Conservation (phyloP, 805 yeast genomes). For the Saccharomycopsis guyanensis region DNA sequence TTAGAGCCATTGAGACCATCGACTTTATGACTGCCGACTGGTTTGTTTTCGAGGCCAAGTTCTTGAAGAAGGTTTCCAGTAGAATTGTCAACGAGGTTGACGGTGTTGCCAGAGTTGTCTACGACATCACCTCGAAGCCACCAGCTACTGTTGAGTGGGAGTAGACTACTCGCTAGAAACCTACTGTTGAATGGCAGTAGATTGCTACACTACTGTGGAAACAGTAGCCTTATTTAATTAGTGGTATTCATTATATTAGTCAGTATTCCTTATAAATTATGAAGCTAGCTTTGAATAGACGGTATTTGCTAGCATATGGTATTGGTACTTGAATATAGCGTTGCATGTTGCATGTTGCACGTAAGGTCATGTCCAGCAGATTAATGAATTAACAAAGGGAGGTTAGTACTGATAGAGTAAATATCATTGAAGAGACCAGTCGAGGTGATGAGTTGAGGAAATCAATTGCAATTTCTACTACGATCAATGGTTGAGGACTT, state of each 20-base stretch:
- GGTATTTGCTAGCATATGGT: background rate
- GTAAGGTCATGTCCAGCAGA: too few relatives aligned
- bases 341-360: too few relatives aligned
- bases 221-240: slow-evolving; percentile 12
- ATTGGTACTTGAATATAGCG: too few relatives aligned
- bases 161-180: too few relatives aligned
- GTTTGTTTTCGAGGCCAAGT: slow-evolving; percentile 87
- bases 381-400: too few relatives aligned
- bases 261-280: slow-evolving; percentile 4
- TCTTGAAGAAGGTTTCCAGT: slow-evolving; percentile 87
- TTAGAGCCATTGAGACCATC: slow-evolving; percentile 94
- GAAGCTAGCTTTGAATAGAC: background rate
- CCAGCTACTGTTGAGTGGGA: slow-evolving; percentile 99
- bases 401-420: too few relatives aligned
- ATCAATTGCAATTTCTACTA: too few relatives aligned
- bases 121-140: slow-evolving; percentile 97
- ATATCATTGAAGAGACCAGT: too few relatives aligned
- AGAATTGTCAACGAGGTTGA: slow-evolving; percentile 98
- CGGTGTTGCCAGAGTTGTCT: slow-evolving; percentile 98
- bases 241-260: background rate
- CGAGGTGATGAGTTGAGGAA: too few relatives aligned
- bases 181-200: background rate
- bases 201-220: background rate
- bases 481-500: too few relatives aligned
- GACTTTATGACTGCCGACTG: slow-evolving; percentile 99